A percentile compares a stretch with the other conserved stretches of the same genome.
Evolutionary conservation across 2,329 filamentous ascomycete species (phyloP).

Genomic region (Emmonsiellopsis sp.): DNA sequence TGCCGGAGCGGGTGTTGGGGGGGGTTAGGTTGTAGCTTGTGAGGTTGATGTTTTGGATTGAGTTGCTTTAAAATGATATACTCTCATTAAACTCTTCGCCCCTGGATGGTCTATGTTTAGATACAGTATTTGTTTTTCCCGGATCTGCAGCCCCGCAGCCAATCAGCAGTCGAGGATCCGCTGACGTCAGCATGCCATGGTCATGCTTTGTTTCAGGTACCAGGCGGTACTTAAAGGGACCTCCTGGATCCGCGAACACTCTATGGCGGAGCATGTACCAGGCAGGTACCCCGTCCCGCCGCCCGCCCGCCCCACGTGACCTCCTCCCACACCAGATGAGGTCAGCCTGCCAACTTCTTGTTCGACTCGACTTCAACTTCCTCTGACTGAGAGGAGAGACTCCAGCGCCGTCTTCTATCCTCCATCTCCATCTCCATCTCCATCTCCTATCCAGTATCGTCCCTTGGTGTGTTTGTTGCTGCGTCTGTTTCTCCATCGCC

Average conservation of each 20-base stretch:
- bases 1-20: slow-evolving; percentile 21
- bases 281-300: neutral
- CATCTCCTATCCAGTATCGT: neutral
- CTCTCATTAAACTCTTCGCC: too few relatives aligned
- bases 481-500: neutral
- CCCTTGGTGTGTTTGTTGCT: neutral
- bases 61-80: too few relatives aligned
- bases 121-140: neutral
- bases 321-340: neutral
- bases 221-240: neutral
- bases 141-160: neutral
- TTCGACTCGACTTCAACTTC: neutral
- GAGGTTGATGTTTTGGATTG: neutral
- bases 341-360: neutral
- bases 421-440: neutral
- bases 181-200: neutral
- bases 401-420: neutral
- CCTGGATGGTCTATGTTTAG: too few relatives aligned
- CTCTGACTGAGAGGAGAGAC: neutral
- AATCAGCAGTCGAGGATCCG: neutral
- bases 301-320: neutral
- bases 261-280: neutral
- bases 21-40: neutral
- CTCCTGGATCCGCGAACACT: neutral
- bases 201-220: neutral